phyloP scores from a whole-genome alignment of 768 basidiomycete genomes.

The Ramaria rubella region DNA sequence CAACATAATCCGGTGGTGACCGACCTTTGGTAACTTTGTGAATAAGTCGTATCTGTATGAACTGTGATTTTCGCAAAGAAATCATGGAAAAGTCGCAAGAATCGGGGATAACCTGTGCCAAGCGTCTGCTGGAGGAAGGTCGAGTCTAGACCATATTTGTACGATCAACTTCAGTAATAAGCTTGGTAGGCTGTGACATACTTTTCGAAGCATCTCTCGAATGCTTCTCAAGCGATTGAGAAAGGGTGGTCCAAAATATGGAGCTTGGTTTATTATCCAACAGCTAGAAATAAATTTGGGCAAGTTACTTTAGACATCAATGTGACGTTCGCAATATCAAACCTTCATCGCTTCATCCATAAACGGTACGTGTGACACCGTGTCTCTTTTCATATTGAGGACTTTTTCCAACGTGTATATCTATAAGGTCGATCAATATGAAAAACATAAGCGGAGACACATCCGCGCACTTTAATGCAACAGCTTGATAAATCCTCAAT shows the following conservation, averaged over 20 bases:
- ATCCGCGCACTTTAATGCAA: constrained; percentile 68
- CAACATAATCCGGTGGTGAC: constrained; percentile 9
- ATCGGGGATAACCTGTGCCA: constrained; percentile 75
- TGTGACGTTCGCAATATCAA: constrained; percentile 10
- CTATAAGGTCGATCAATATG: constrained; percentile 22
- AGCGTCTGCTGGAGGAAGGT: constrained; percentile 88
- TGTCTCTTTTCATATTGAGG: constrained; percentile 80
- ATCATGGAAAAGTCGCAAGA: constrained; percentile 89
- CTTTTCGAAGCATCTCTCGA: constrained; percentile 76
- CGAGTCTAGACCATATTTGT: constrained; percentile 50
- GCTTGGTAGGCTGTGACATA: too few relatives aligned
- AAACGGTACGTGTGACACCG: constrained; percentile 68
- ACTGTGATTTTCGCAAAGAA: constrained; percentile 95
- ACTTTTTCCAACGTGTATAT: constrained; percentile 96
- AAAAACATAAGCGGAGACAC: neutral
- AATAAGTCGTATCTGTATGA: constrained; percentile 92
- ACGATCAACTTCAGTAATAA: neutral
- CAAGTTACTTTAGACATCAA: neutral
- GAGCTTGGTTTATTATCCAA: constrained; percentile 89
- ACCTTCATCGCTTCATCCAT: constrained; percentile 94
- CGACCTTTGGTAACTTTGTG: constrained; percentile 77
- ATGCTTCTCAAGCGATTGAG: constrained; percentile 74
- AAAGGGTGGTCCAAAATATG: constrained; percentile 83
- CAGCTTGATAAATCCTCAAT: constrained; percentile 85
- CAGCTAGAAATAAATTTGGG: constrained; percentile 44